Evolutionary conservation across 1,284 basidiomycete genomes (phyloP).

Genomic region (Rhizoctonia solani): DNA sequence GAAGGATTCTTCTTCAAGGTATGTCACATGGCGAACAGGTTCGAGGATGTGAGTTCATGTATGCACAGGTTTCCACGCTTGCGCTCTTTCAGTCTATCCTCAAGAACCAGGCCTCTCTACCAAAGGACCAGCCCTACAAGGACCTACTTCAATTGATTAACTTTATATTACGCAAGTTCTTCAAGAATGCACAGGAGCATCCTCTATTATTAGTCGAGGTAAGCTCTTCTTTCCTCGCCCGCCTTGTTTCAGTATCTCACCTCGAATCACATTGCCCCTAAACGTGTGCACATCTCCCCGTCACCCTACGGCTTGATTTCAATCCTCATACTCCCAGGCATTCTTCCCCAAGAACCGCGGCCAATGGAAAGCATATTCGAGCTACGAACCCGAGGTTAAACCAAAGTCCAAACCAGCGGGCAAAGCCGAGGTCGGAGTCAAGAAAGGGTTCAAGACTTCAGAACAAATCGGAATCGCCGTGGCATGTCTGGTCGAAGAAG

Average conservation of each 20-base stretch:
- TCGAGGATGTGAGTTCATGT: neutral
- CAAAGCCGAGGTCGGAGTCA: conserved; percentile 71
- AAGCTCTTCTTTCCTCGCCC: conserved; percentile 37
- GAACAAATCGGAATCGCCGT: conserved; percentile 88
- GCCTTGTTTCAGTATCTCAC: neutral
- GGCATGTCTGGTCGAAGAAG: conserved; percentile 66
- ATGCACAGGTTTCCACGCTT: conserved; percentile 75
- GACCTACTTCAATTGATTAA: conserved; percentile 83
- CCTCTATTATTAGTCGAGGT: conserved; percentile 85
- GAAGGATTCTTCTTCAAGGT: conserved; percentile 94
- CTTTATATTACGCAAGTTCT: conserved; percentile 86
- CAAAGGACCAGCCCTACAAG: conserved; percentile 75
- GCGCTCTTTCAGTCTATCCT: conserved; percentile 83
- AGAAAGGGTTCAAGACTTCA: conserved; percentile 87
- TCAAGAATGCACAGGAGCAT: conserved; percentile 82
- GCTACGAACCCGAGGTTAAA: conserved; percentile 66
- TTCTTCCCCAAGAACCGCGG: conserved; percentile 89
- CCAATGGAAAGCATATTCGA: conserved; percentile 83
- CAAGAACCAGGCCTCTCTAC: conserved; percentile 73
- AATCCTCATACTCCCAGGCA: conserved; percentile 53
- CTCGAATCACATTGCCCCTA: neutral
- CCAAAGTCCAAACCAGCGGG: conserved; percentile 27
- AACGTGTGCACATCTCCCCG: neutral
- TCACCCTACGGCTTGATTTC: neutral
- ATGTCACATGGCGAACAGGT: conserved; percentile 39